Evolutionary conservation across 768 basidiomycete species (phyloP).

Genomic region (Mycena polygramma): DNA sequence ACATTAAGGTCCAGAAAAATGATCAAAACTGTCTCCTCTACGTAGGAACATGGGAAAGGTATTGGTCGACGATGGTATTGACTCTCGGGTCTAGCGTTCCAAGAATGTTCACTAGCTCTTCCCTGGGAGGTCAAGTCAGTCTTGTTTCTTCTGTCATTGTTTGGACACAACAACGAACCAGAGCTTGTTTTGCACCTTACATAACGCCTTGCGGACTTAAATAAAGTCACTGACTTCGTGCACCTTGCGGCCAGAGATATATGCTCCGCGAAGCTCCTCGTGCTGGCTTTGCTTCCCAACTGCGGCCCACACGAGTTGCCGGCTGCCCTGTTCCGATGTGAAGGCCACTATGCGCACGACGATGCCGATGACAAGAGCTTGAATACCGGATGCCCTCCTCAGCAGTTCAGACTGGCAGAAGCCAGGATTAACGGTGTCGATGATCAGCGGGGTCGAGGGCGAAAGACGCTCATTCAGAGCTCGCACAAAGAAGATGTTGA

Average conservation of each 20-base stretch:
- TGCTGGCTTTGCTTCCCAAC: conserved; percentile 37
- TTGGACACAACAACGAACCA: conserved; percentile 42
- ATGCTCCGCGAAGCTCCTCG: conserved; percentile 49
- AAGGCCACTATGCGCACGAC: conserved; percentile 50
- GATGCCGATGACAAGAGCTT: conserved; percentile 35
- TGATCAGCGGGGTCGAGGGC: conserved; percentile 43
- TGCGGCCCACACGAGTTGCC: conserved; percentile 52
- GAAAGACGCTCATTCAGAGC: conserved; percentile 50
- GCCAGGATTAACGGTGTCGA: conserved; percentile 57
- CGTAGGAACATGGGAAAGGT: conserved; percentile 13
- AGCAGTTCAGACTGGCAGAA: conserved; percentile 55
- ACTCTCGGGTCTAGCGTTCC: conserved; percentile 35
- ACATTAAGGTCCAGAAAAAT: no score
- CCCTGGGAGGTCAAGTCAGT: background rate
- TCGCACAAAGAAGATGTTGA: conserved; percentile 34
- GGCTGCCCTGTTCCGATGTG: conserved; percentile 53
- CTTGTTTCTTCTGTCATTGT: background rate
- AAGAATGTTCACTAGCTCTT: background rate
- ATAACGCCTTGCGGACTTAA: conserved; percentile 48
- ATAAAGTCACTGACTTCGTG: conserved; percentile 52
- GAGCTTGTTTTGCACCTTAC: conserved; percentile 45
- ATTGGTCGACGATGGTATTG: conserved; percentile 29
- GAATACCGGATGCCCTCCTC: conserved; percentile 39
- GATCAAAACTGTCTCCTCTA: no score
- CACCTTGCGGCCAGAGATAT: conserved; percentile 40